Percentiles rank a stretch among this genome's conserved stretches.
Conservation (phyloP, 495 filamentous ascomycete genomes). For the Neurospora sp. region DNA sequence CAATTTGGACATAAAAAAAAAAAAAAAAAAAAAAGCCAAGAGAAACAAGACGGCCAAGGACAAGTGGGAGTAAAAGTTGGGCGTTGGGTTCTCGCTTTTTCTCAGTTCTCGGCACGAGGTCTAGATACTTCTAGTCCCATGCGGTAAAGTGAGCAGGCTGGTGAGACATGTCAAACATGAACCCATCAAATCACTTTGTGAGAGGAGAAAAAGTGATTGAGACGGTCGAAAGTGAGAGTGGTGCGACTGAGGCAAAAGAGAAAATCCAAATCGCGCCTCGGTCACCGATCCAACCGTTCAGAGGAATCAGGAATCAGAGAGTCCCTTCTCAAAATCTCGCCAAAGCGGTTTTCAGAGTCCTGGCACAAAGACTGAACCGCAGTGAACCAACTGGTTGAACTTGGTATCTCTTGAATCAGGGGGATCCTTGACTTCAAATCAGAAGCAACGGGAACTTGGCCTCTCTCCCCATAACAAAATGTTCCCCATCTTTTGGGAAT, state of each 20-base stretch:
- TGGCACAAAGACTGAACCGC: neutral
- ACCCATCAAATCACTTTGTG: neutral
- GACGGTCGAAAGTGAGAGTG: neutral
- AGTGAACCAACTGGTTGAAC: neutral
- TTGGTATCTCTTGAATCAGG: neutral
- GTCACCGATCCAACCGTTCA: neutral
- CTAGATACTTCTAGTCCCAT: neutral
- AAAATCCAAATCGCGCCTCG: neutral
- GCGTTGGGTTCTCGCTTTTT: neutral
- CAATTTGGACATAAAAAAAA: neutral
- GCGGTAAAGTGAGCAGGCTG: neutral
- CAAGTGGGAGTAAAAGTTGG: neutral
- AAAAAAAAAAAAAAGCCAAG: neutral
- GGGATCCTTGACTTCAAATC: neutral
- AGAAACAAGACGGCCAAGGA: neutral
- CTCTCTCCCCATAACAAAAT: neutral
- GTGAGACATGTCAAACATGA: neutral
- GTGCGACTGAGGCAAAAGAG: neutral
- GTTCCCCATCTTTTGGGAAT: neutral
- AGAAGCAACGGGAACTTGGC: neutral
- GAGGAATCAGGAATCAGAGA: neutral
- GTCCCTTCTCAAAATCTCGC: neutral
- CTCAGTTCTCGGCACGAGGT: neutral
- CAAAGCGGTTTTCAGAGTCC: neutral
- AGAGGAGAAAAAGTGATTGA: neutral